Conservation (phyloP, 495 filamentous ascomycete species). For the Hyaloscypha finlandica region DNA sequence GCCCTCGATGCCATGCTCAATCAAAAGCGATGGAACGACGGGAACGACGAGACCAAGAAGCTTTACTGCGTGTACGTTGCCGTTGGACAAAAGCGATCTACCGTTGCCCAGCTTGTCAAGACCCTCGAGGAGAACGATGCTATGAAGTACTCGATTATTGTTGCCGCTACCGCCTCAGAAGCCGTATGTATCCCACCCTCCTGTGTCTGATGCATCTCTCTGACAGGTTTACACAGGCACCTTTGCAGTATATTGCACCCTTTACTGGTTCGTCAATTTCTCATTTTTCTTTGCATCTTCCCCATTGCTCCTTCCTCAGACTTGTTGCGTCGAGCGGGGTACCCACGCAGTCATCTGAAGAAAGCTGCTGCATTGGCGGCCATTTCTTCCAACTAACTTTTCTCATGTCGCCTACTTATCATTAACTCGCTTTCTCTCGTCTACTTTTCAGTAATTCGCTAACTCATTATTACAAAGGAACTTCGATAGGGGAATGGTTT, state of each 20-base stretch:
- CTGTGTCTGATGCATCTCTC: no score
- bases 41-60: constrained; percentile 90
- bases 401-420: background rate
- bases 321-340: no score
- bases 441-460: no score
- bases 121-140: constrained; percentile 99
- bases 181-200: no score
- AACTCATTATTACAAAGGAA: constrained; percentile 28
- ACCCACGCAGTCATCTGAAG: constrained; percentile 6
- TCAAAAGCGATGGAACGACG: constrained; percentile 97
- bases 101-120: constrained; percentile 98
- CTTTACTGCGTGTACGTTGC: constrained; percentile 99
- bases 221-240: no score
- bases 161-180: constrained; percentile 97
- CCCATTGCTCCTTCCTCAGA: no score
- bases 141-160: constrained; percentile 97
- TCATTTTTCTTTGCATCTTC: constrained; percentile 31
- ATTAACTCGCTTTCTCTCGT: no score
- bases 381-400: constrained; percentile 5
- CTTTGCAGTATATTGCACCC: constrained; percentile 91
- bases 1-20: constrained; percentile 98
- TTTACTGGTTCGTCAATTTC: constrained; percentile 64
- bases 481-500: constrained; percentile 84
- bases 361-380: background rate
- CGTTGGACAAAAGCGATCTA: constrained; percentile 99